Evolutionary conservation across 306 rosid species (phyloP), one percentile per base, ranked within the genome.

Genomic region (Arachis hypogaea): DNA sequence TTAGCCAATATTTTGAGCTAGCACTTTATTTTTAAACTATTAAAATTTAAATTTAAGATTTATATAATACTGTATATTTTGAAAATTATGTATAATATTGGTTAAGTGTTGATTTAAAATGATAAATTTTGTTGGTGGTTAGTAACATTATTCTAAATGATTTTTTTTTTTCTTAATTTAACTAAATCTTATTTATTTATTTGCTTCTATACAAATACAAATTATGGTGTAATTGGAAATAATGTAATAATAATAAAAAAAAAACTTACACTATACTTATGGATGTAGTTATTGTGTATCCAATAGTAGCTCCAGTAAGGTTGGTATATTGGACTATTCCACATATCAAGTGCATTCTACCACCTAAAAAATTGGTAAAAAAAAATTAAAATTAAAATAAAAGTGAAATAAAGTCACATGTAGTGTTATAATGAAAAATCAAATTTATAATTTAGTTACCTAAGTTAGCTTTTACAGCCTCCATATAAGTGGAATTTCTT

Each of bases 221-320:
- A 4, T 14, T 52, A 52, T 22, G 3, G 7, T 5, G 14, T 5
- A 5, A 7, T 28, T 0, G 7, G 9, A 51, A 51, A 51, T 9
- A 66, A 29, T 1, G 52, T 2, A 56, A 18, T 33, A 33, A 22
- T 14, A 22, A 22, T 22, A 22, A 22, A 22, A 22, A 22, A 36
- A 67, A 33, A 76, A 77, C 81, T 62, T 77, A 77, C 81, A 63
- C 72, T 5, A 45, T 47, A 18, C 82, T 71, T 22, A 57, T 44
- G 1, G 82, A 59, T 6, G 82, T 65, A 9, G 78, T 78, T 40
- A 78, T 72, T 40, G 69, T 66, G 58, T 58, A 78, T 43, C 78
- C 78, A 72, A 78, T 78, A 18, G 69, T 63, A 12, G 58, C 64
- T 2, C 82, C 82, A 28, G 28, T 10, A 58, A 78, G 82, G 28